phyloP scores from a whole-genome alignment of 257 asterid species.

The Eucommia ulmoides region DNA sequence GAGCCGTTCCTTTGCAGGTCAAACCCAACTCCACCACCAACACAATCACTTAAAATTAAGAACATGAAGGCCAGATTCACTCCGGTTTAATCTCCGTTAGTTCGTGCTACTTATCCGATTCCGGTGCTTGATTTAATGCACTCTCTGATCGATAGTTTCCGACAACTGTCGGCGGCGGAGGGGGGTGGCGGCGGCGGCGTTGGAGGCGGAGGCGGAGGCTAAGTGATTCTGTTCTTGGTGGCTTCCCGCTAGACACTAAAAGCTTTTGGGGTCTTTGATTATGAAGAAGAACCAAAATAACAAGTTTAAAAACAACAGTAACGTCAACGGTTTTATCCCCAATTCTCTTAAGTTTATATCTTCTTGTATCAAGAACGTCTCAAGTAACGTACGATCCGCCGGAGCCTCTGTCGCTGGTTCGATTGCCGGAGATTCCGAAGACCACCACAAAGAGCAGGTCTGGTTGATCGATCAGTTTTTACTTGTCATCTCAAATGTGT shows the following conservation, averaged over 20 bases:
- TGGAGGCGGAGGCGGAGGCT: constrained; percentile 10
- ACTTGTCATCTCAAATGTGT: too few species aligned
- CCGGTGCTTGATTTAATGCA: constrained; percentile 28
- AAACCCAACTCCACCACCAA: constrained; percentile 16
- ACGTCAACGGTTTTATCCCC: constrained; percentile 26
- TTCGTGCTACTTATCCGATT: background rate
- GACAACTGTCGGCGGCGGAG: constrained; percentile 17
- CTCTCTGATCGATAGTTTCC: constrained; percentile 14
- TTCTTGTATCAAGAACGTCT: constrained; percentile 39
- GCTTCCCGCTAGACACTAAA: constrained; percentile 7
- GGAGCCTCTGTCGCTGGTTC: constrained; percentile 36
- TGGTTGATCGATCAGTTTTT: too few species aligned
- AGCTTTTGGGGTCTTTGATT: constrained; percentile 12
- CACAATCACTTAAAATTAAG: too few species aligned
- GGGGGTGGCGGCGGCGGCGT: constrained; percentile 14
- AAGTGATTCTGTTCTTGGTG: constrained; percentile 6
- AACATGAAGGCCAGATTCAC: constrained; percentile 2
- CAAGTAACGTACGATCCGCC: constrained; percentile 34
- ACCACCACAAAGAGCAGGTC: constrained; percentile 39
- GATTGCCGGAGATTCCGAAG: constrained; percentile 23
- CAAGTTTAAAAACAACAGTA: constrained; percentile 22
- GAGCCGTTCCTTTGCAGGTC: constrained; percentile 26
- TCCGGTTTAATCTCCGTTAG: constrained; percentile 11
- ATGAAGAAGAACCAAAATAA: constrained; percentile 29
- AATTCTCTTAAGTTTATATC: constrained; percentile 37